Conservation (phyloP, 2,329 filamentous ascomycete genomes). For the Pestalotiopsis sp. region DNA sequence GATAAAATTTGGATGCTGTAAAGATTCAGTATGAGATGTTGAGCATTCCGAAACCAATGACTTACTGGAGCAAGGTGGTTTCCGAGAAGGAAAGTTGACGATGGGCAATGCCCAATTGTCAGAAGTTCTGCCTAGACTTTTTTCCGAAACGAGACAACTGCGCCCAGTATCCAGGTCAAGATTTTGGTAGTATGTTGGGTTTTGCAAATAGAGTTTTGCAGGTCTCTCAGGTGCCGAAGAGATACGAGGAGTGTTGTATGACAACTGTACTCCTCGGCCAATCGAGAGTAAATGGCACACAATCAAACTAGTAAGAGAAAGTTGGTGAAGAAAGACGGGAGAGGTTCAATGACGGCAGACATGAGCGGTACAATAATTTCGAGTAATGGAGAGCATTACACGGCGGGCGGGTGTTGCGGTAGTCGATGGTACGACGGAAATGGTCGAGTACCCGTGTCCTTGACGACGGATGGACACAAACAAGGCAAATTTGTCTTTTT, state of each 20-base stretch:
- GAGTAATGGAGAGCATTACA: conserved; percentile 24
- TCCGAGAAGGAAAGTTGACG: background rate
- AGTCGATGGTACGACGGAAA: conserved; percentile 13
- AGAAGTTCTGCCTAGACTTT: background rate
- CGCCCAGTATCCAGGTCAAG: background rate
- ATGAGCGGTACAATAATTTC: conserved; percentile 24
- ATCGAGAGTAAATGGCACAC: background rate
- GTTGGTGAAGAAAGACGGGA: background rate
- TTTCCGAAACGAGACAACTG: background rate
- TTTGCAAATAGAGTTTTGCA: background rate
- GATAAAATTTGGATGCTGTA: background rate
- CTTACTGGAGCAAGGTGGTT: conserved; percentile 1
- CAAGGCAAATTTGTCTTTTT: conserved; percentile 8
- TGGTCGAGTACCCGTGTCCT: conserved; percentile 5
- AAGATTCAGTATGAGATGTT: background rate
- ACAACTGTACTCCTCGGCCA: background rate
- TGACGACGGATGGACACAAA: conserved; percentile 11
- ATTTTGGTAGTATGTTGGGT: background rate
- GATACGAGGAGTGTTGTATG: background rate
- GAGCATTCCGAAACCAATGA: background rate
- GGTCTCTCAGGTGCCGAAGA: background rate
- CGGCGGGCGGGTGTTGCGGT: conserved; percentile 17
- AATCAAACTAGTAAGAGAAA: background rate
- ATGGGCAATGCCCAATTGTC: background rate
- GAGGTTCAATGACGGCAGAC: conserved; percentile 22